Conservation (phyloP, 2,329 filamentous ascomycete species). For the Talaromyces sp. region DNA sequence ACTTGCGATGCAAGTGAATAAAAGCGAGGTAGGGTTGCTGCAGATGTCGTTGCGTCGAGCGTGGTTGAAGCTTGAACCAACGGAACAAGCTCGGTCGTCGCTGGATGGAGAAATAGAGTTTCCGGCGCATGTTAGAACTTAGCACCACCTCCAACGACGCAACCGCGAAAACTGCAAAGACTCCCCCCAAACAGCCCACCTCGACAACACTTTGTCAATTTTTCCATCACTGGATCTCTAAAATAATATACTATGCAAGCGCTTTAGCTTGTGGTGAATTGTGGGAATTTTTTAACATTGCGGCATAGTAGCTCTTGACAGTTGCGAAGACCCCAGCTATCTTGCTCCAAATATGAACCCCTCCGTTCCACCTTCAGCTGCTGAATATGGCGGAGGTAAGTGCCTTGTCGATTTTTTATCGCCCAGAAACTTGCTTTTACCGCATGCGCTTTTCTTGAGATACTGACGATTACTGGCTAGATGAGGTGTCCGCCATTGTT, state of each 20-base stretch:
- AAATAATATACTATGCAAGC: neutral
- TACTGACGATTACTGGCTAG: slow-evolving; percentile 41
- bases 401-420: slow-evolving; percentile 11
- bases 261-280: neutral
- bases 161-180: neutral
- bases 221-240: neutral
- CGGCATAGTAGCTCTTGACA: neutral
- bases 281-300: neutral
- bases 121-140: neutral
- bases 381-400: slow-evolving; percentile 47
- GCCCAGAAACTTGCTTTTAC: neutral
- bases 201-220: neutral
- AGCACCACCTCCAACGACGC: neutral
- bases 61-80: no score
- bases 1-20: neutral
- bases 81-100: neutral
- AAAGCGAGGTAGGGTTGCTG: neutral
- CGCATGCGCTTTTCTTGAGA: neutral
- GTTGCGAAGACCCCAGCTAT: neutral
- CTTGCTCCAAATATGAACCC: slow-evolving; percentile 31
- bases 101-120: neutral
- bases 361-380: slow-evolving; percentile 40
- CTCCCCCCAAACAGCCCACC: neutral
- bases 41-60: neutral
- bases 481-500: slow-evolving; percentile 95